phyloP scores from a whole-genome alignment of 306 rosid genomes.

The Echinosophora koreensis region DNA sequence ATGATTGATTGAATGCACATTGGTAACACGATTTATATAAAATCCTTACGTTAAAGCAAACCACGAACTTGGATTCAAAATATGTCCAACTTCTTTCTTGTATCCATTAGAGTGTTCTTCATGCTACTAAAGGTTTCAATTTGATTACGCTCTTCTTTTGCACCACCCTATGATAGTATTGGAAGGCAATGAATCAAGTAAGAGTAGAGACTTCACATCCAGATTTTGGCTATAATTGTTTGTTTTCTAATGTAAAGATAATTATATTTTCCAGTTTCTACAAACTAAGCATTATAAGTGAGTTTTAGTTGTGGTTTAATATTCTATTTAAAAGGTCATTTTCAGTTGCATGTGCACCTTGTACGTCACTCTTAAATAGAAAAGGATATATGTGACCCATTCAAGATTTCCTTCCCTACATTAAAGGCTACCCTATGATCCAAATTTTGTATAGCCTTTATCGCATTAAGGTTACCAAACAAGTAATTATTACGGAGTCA shows the following conservation, averaged over 20 bases:
- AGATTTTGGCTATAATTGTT: neutral
- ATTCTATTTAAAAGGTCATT: slow-evolving; percentile 54
- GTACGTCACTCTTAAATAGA: slow-evolving; percentile 54
- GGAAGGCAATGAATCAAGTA: slow-evolving; percentile 16
- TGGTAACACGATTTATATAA: slow-evolving; percentile 2
- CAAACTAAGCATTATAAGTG: slow-evolving; percentile 24
- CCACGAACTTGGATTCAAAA: slow-evolving; percentile 42
- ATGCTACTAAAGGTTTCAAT: slow-evolving; percentile 45
- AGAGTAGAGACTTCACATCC: neutral
- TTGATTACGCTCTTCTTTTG: slow-evolving; percentile 28
- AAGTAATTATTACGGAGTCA: slow-evolving; percentile 31
- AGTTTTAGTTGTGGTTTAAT: slow-evolving; percentile 22
- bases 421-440: slow-evolving; percentile 36
- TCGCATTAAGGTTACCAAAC: slow-evolving; percentile 40
- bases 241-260: slow-evolving; percentile 30
- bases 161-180: slow-evolving; percentile 36
- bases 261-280: slow-evolving; percentile 2
- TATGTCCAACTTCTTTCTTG: slow-evolving; percentile 28
- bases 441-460: slow-evolving; percentile 6
- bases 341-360: slow-evolving; percentile 70
- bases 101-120: slow-evolving; percentile 43
- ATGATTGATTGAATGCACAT: neutral
- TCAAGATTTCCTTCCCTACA: slow-evolving; percentile 41
- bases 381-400: slow-evolving; percentile 60
- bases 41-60: slow-evolving; percentile 38